Base-by-base conservation (phyloP, 1,139 yeast species). In the Barnettozyma hawaiiensis region DNA sequence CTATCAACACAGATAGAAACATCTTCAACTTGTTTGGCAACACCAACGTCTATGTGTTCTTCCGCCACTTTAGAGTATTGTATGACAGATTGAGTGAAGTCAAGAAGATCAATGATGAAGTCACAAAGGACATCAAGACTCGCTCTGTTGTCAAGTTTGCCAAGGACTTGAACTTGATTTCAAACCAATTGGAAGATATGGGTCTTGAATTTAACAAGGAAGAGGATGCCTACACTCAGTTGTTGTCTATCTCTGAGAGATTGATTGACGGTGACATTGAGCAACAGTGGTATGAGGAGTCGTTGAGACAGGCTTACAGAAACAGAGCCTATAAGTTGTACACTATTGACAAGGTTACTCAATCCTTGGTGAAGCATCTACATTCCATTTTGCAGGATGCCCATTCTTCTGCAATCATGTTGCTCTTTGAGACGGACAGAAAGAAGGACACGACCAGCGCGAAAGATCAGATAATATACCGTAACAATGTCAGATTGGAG, bases 271-370 rank as follows among this genome's bases (percentile, higher is more conserved):
- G 96, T 23, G 95, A 89, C 33, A 69, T 92, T 42, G 98, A 92
- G 57, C 96, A 89, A 53, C 95, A 85, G 62, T 84, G 94, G 85
- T 92, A 85, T 61, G 99, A 92, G 67, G 98, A 92, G 62, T 76
- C 96, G 20, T 67, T 94, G 48, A 86, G 99, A 52, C 97, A 90
- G 69, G 97, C 95, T 0, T 92, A 86, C 67, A 78, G 94, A 56
- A 94, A 92, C 65, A 82, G 81, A 51, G 98, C 97, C 0, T 94
- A 85, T 68, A 87, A 86, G 62, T 66, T 92, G 43, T 92, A 90
- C 65, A 92, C 98, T 3, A 75, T 92, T 49, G 98, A 92, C 62
- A 92, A 92, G 66, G 95, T 92, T 33, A 79, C 89, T 16, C 96
- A 87, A 60, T 82, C 95, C 7, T 69, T 92, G 59, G 89, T 89